Conservation (phyloP, 202 grass and related monocot genomes). For the Eragrostis tef region DNA sequence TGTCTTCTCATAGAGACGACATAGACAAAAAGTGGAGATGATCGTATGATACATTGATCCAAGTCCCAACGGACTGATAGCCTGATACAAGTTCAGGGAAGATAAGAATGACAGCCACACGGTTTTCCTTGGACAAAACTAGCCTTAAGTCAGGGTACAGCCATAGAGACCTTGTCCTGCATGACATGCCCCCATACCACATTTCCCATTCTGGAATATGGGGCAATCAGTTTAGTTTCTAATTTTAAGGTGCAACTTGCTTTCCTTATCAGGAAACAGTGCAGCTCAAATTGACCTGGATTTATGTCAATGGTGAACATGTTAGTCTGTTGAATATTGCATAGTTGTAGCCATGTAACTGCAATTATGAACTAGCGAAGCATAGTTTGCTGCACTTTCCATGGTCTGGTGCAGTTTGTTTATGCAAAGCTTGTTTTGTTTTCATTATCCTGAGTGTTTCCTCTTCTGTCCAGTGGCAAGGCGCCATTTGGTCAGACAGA, state of each 20-base stretch:
- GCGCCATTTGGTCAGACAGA: slow-evolving; percentile 44
- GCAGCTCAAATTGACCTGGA: slow-evolving; percentile 21
- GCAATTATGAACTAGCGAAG: background rate
- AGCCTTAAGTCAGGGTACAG: slow-evolving; percentile 19
- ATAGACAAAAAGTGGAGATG: background rate
- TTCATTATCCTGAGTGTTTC: slow-evolving; percentile 25
- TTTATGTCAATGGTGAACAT: slow-evolving; percentile 39
- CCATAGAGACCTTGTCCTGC: slow-evolving; percentile 16
- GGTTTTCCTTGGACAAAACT: background rate
- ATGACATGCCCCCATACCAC: slow-evolving; percentile 28
- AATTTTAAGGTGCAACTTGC: slow-evolving; percentile 26
- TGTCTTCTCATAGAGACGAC: background rate
- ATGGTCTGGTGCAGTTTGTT: slow-evolving; percentile 21
- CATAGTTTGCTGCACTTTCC: slow-evolving; percentile 20
- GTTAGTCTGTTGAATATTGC: background rate
- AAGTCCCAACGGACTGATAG: slow-evolving; percentile 14
- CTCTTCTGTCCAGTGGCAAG: slow-evolving; percentile 36
- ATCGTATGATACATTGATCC: background rate
- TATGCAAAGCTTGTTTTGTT: slow-evolving; percentile 37
- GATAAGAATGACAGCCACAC: background rate
- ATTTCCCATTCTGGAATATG: slow-evolving; percentile 2
- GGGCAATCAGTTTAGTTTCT: background rate
- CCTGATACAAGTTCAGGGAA: slow-evolving; percentile 14
- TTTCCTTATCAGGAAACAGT: slow-evolving; percentile 18
- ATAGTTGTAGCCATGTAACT: slow-evolving; percentile 35